These are phyloP conservation scores for Alnus glutinosa DNA, from an alignment of 306 rosid species.

Conservation along the genomic window DNA sequence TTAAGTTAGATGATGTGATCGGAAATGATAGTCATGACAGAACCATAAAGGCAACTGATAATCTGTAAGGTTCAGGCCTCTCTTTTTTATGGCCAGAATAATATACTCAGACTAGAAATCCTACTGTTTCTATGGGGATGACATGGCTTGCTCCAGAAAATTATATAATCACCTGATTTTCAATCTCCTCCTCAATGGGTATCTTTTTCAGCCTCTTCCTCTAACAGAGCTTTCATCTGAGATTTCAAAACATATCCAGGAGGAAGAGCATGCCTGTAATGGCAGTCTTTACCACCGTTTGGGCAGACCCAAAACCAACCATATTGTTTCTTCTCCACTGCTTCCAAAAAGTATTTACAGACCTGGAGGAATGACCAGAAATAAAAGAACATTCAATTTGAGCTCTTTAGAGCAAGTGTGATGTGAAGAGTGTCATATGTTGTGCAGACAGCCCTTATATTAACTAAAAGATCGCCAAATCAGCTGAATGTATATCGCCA, in stretches of 20 bases:
- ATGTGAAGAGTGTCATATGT: slow-evolving; percentile 17
- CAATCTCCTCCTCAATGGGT: slow-evolving; percentile 88
- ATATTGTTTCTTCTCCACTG: slow-evolving; percentile 96
- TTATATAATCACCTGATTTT: slow-evolving; percentile 44
- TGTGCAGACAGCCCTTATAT: not conserved
- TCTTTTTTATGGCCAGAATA: not conserved
- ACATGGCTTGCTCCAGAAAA: slow-evolving; percentile 28
- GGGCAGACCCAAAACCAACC: slow-evolving; percentile 98
- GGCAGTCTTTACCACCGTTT: slow-evolving; percentile 89
- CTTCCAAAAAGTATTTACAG: slow-evolving; percentile 67
- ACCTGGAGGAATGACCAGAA: slow-evolving; percentile 31
- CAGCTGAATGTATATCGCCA: not conserved
- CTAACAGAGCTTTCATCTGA: slow-evolving; percentile 95
- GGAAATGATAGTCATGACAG: not conserved
- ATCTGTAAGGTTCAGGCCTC: not conserved
- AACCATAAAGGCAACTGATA: not conserved
- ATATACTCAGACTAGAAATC: not conserved
- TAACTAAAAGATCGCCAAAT: not conserved
- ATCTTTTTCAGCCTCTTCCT: slow-evolving; percentile 75
- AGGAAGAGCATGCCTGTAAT: slow-evolving; percentile 97
- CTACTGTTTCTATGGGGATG: not conserved
- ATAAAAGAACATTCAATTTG: not conserved
- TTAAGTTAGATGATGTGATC: slow-evolving; percentile 22
- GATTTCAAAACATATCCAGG: slow-evolving; percentile 92
- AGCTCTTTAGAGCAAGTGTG: slow-evolving; percentile 1